phyloP scores from a whole-genome alignment of 805 yeast species.

The Blastobotrys terrestris region DNA sequence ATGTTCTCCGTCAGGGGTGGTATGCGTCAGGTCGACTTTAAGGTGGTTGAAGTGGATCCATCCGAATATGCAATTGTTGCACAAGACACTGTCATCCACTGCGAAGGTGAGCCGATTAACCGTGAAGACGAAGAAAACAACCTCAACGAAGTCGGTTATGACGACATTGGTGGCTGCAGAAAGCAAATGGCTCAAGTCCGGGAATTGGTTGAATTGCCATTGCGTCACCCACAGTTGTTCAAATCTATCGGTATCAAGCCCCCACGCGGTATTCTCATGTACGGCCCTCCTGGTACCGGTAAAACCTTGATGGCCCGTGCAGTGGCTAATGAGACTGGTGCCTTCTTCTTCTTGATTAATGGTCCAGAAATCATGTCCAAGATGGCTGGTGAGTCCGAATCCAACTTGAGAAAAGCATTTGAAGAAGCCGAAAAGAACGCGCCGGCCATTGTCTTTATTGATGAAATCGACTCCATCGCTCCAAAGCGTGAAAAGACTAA shows the following conservation, averaged over 20 bases:
- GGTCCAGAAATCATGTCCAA: slow-evolving; percentile 99
- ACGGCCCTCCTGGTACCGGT: slow-evolving; percentile 99
- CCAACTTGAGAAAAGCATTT: slow-evolving; percentile 93
- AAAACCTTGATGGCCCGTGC: slow-evolving; percentile 99
- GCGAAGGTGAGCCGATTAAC: slow-evolving; percentile 98
- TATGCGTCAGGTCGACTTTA: slow-evolving; percentile 98
- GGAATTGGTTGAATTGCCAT: slow-evolving; percentile 95
- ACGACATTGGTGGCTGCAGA: slow-evolving; percentile 98
- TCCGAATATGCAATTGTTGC: slow-evolving; percentile 97
- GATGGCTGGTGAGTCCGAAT: slow-evolving; percentile 99
- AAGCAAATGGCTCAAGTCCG: slow-evolving; percentile 99
- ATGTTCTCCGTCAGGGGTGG: slow-evolving; percentile 96
- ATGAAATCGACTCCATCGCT: slow-evolving; percentile 97
- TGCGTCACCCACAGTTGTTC: slow-evolving; percentile 97
- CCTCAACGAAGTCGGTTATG: slow-evolving; percentile 95
- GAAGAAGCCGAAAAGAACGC: slow-evolving; percentile 99
- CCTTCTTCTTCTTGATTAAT: slow-evolving; percentile 93
- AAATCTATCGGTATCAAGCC: slow-evolving; percentile 98
- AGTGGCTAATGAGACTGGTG: slow-evolving; percentile 99
- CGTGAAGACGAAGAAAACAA: slow-evolving; percentile 97
- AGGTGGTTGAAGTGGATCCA: slow-evolving; percentile 97
- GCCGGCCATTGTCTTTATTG: slow-evolving; percentile 95
- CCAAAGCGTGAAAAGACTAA: slow-evolving; percentile 99
- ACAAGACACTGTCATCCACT: slow-evolving; percentile 95
- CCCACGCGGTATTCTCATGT: slow-evolving; percentile 88